A percentile compares a stretch with the other conserved stretches of the same genome.
Evolutionary conservation across 2,329 filamentous ascomycete species (phyloP).

Genomic region (Fusarium acutatum): DNA sequence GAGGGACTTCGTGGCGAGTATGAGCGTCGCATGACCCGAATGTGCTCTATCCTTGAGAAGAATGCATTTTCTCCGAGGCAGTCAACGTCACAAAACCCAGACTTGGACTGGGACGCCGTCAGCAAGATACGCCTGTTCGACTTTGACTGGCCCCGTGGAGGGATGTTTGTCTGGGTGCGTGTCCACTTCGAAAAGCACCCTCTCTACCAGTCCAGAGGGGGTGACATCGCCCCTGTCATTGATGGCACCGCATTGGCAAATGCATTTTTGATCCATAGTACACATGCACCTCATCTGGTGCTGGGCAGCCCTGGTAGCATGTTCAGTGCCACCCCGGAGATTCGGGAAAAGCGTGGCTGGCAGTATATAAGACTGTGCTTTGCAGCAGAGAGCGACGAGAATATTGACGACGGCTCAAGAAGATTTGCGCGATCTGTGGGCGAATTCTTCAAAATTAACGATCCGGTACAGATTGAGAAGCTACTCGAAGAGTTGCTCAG

Average conservation of each 20-base stretch:
- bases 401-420: conserved; percentile 68
- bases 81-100: conserved; percentile 57
- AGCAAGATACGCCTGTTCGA: conserved; percentile 78
- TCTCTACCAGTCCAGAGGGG: conserved; percentile 58
- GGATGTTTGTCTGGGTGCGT: conserved; percentile 91
- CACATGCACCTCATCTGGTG: conserved; percentile 73
- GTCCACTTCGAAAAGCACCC: conserved; percentile 78
- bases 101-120: conserved; percentile 77
- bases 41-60: conserved; percentile 78
- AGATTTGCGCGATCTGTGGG: conserved; percentile 74
- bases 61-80: conserved; percentile 72
- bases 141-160: conserved; percentile 82
- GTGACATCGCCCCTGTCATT: conserved; percentile 51
- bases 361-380: conserved; percentile 83
- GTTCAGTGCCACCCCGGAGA: conserved; percentile 73
- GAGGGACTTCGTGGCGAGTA: conserved; percentile 85
- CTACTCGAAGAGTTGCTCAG: conserved; percentile 54
- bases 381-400: conserved; percentile 79
- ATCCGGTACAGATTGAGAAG: conserved; percentile 70
- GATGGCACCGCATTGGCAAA: conserved; percentile 64
- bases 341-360: conserved; percentile 69
- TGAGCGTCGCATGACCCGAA: conserved; percentile 82
- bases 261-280: conserved; percentile 77
- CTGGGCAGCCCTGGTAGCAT: conserved; percentile 76
- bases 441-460: conserved; percentile 81